Conservation (phyloP, 495 filamentous ascomycete species). For the Schizothecium vesticola region DNA sequence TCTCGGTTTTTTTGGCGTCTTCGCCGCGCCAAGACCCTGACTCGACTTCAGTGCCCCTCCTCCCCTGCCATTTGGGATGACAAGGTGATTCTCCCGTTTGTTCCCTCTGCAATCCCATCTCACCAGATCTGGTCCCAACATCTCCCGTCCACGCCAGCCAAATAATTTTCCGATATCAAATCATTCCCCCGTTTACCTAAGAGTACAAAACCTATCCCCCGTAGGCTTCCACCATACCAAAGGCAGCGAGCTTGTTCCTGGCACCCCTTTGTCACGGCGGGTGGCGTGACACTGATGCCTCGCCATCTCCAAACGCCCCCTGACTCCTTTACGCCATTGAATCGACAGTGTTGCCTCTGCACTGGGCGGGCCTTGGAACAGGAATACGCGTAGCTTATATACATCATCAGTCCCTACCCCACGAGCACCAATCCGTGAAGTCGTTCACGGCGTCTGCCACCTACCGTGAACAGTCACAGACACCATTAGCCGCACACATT, state of each 20-base stretch:
- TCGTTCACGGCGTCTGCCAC: not conserved
- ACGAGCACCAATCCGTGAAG: not conserved
- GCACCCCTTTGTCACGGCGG: not conserved
- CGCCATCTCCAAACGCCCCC: not conserved
- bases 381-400: not conserved
- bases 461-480: not conserved
- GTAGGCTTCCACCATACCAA: too few species aligned
- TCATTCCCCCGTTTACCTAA: not conserved
- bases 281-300: constrained; percentile 7
- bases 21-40: not conserved
- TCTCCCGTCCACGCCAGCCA: not conserved
- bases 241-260: not conserved
- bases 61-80: not conserved
- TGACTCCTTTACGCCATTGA: not conserved
- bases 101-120: not conserved
- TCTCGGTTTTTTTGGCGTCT: not conserved
- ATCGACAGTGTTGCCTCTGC: not conserved
- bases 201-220: not conserved
- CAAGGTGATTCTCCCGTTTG: not conserved
- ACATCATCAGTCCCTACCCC: not conserved
- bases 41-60: not conserved
- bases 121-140: not conserved
- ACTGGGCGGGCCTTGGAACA: not conserved
- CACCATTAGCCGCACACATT: not conserved
- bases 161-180: not conserved